Evolutionary conservation across 148 eudicot genomes (phyloP).

Genomic region (Fagopyrum homotropicum): DNA sequence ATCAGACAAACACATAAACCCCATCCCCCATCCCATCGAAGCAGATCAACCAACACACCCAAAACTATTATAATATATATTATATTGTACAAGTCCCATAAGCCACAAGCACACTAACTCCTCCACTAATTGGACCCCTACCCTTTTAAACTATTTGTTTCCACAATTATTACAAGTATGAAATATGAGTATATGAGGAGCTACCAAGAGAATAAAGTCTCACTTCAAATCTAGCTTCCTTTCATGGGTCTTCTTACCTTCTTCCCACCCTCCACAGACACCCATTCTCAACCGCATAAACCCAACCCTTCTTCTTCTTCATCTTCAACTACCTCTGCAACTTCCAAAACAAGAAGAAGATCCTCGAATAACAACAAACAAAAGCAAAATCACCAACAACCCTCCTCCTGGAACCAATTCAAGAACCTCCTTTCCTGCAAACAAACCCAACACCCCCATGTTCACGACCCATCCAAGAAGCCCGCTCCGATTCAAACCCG

Average conservation of each 20-base stretch:
- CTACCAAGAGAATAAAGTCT: no score
- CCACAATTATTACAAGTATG: background rate
- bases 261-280: background rate
- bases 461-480: conserved; percentile 49
- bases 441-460: conserved; percentile 40
- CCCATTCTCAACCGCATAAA: background rate
- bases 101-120: background rate
- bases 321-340: background rate
- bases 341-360: background rate
- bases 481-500: conserved; percentile 3
- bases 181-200: no score
- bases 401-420: conserved; percentile 79
- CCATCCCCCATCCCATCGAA: background rate
- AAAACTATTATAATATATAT: no score
- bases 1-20: background rate
- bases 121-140: background rate
- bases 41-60: background rate
- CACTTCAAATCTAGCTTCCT: background rate
- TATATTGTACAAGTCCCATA: background rate
- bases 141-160: background rate
- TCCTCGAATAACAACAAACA: conserved; percentile 3
- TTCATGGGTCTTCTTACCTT: background rate
- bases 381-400: background rate
- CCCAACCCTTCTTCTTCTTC: background rate
- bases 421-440: conserved; percentile 78